A percentile compares a stretch with the other conserved stretches of the same genome.
phyloP scores from a whole-genome alignment of 768 basidiomycete species.

The Kwoniella botswanensis region DNA sequence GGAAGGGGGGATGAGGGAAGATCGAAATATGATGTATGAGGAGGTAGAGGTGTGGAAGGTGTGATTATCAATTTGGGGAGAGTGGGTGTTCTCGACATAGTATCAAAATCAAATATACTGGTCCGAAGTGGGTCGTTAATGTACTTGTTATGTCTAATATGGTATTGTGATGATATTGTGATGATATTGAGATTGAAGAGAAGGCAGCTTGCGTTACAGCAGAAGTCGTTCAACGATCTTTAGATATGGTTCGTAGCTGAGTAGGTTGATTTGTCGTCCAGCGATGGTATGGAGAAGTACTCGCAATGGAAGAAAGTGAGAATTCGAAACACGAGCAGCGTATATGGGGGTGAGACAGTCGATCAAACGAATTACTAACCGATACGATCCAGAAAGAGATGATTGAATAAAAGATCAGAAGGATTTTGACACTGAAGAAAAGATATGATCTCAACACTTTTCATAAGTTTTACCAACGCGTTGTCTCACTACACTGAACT shows the following conservation, averaged over 20 bases:
- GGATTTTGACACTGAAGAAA: background rate
- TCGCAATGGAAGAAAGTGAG: background rate
- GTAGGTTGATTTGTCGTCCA: background rate
- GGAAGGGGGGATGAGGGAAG: background rate
- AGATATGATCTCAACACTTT: background rate
- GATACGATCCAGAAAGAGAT: background rate
- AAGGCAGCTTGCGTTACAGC: too few relatives aligned
- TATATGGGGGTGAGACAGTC: background rate
- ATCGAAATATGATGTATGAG: background rate
- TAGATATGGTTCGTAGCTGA: background rate
- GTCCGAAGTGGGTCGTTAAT: too few relatives aligned
- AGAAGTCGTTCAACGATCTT: background rate
- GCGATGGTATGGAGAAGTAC: background rate
- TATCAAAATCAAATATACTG: too few relatives aligned
- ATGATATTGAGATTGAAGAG: too few relatives aligned
- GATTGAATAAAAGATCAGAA: background rate
- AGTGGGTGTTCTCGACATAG: slow-evolving; percentile 8
- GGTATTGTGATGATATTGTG: too few relatives aligned
- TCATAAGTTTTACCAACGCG: background rate
- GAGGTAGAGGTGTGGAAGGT: slow-evolving; percentile 22
- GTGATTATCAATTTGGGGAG: slow-evolving; percentile 25
- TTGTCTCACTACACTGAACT: background rate
- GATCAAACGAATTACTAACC: background rate
- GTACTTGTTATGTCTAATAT: too few relatives aligned
- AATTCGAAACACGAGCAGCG: slow-evolving; percentile 5